Percentiles rank a stretch among this genome's conserved stretches.
These are phyloP conservation scores for Mycena maculata DNA, from an alignment of 768 basidiomycete genomes.

Conservation along the genomic window DNA sequence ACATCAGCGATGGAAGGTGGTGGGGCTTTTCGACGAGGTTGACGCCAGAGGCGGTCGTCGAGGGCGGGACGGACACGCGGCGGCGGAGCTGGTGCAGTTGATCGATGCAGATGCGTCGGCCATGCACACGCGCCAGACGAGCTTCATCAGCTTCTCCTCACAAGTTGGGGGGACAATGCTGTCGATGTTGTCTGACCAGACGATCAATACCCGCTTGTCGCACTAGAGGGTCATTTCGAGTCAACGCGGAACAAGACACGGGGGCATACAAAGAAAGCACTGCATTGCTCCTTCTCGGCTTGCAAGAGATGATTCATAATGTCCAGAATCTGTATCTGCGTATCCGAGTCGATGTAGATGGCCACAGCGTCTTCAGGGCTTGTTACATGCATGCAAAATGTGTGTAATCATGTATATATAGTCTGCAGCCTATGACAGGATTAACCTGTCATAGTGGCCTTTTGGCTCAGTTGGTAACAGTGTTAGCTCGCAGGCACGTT, in stretches of 20 bases:
- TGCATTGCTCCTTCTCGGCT: conserved; percentile 93
- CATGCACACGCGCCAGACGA: conserved; percentile 62
- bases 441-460: too few relatives aligned
- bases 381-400: too few relatives aligned
- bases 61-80: conserved; percentile 56
- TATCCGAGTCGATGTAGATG: conserved; percentile 81
- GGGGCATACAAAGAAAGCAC: conserved; percentile 82
- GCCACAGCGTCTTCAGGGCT: conserved; percentile 59
- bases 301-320: conserved; percentile 72
- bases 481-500: too few relatives aligned
- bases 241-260: conserved; percentile 2
- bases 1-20: conserved; percentile 35
- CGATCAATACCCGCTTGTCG: conserved; percentile 83
- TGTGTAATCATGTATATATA: too few relatives aligned
- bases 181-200: conserved; percentile 89
- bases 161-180: conserved; percentile 81
- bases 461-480: too few relatives aligned
- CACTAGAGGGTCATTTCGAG: conserved; percentile 59
- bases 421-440: too few relatives aligned
- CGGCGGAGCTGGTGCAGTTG: conserved; percentile 38
- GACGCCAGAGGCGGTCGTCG: conserved; percentile 63
- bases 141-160: conserved; percentile 72
- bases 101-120: conserved; percentile 49
- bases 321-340: conserved; percentile 88
- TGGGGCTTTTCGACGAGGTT: conserved; percentile 55